Evolutionary conservation across 2,329 filamentous ascomycete genomes (phyloP).

Genomic region (Diaporthe sp.): DNA sequence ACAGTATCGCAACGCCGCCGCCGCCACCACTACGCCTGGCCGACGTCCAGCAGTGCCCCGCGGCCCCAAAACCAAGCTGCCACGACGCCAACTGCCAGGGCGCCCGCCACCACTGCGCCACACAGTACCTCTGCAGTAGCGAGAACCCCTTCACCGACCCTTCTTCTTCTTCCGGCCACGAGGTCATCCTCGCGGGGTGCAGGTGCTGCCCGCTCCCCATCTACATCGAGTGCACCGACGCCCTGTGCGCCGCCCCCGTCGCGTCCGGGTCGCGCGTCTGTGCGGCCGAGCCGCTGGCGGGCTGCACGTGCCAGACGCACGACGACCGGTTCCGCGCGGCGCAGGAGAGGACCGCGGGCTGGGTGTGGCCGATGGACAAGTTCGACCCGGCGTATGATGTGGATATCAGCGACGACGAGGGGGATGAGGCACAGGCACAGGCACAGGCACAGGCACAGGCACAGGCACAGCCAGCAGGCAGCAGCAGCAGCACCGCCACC

Average conservation of each 20-base stretch:
- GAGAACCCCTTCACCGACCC: not conserved
- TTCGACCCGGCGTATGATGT: not conserved
- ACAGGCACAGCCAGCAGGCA: not conserved
- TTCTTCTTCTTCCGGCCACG: not conserved
- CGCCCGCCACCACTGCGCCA: not conserved
- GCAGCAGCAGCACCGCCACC: no score
- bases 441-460: not conserved
- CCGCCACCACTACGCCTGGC: not conserved
- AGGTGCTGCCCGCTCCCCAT: not conserved
- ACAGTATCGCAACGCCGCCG: not conserved
- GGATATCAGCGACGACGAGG: slow-evolving; percentile 4
- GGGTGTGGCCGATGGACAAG: slow-evolving; percentile 7
- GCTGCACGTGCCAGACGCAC: not conserved
- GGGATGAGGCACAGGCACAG: not conserved
- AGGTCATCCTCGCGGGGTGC: not conserved
- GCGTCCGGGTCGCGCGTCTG: not conserved
- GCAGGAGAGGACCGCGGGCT: not conserved
- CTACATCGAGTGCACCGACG: not conserved
- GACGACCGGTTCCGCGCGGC: slow-evolving; percentile 4
- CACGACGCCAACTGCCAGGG: not conserved
- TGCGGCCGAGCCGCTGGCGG: not conserved
- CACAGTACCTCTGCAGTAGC: not conserved
- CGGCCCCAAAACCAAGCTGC: not conserved
- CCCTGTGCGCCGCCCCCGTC: not conserved
- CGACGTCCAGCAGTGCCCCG: not conserved